A percentile compares a stretch with the other conserved stretches of the same genome.
These are phyloP conservation scores for Leptographium flavum DNA, from an alignment of 2,329 filamentous ascomycete species.

Conservation along the genomic window DNA sequence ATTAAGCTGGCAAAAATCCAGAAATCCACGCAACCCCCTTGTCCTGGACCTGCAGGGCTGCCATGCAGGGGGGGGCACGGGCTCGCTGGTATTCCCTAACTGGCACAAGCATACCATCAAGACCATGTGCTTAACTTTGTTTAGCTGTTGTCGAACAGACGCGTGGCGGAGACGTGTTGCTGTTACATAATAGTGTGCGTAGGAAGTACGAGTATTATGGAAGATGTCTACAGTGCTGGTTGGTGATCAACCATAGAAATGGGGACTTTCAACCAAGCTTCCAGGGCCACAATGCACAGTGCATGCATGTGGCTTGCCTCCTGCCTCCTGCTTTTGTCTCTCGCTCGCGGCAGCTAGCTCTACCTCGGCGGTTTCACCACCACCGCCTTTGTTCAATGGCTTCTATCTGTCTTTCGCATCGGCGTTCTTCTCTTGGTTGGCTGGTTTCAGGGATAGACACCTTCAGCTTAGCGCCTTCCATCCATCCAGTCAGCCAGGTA, in stretches of 20 bases:
- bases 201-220: too few species aligned
- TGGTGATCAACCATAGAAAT: too few species aligned
- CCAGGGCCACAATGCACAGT: not conserved
- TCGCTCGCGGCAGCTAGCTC: not conserved
- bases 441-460: conserved; percentile 1
- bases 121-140: not conserved
- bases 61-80: not conserved
- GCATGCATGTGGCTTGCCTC: not conserved
- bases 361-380: not conserved
- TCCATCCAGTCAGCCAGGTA: not conserved
- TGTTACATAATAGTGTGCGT: too few species aligned
- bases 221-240: too few species aligned
- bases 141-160: not conserved
- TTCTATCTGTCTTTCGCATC: not conserved
- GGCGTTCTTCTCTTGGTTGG: not conserved
- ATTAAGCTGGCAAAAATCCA: too few species aligned
- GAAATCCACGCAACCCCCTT: not conserved
- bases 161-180: not conserved
- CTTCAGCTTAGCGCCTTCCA: not conserved
- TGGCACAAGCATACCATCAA: not conserved
- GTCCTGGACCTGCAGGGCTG: not conserved
- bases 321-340: not conserved
- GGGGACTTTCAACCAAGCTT: too few species aligned
- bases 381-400: not conserved
- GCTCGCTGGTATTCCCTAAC: not conserved